phyloP scores from a whole-genome alignment of 2,329 filamentous ascomycete species.

The Epichloe gansuensis region DNA sequence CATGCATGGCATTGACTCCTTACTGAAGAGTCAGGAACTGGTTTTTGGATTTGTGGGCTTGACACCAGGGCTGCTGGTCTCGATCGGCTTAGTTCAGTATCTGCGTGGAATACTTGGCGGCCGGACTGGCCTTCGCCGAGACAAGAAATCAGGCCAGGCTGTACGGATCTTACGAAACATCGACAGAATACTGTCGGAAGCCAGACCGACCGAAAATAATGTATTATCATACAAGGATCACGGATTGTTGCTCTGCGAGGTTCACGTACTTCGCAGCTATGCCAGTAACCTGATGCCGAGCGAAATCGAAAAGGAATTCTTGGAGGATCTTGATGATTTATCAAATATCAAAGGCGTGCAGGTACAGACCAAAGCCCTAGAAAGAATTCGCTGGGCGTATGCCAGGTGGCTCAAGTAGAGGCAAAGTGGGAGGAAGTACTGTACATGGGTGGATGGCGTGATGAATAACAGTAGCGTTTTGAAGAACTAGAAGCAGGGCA shows the following conservation, averaged over 20 bases:
- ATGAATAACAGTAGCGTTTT: background rate
- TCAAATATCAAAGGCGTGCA: conserved; percentile 71
- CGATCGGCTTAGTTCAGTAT: conserved; percentile 62
- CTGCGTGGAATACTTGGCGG: conserved; percentile 56
- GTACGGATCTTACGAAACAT: conserved; percentile 76
- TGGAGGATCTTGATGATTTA: conserved; percentile 78
- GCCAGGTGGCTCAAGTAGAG: conserved; percentile 52
- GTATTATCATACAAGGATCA: conserved; percentile 86
- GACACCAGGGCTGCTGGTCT: conserved; percentile 84
- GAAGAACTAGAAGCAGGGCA: background rate
- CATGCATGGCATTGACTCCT: conserved; percentile 85
- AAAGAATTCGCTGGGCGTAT: conserved; percentile 86
- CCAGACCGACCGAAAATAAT: conserved; percentile 56
- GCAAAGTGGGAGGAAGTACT: background rate
- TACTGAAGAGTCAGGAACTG: conserved; percentile 91
- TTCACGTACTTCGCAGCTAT: conserved; percentile 66
- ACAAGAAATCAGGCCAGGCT: conserved; percentile 55
- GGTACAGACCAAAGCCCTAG: conserved; percentile 65
- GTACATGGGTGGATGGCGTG: background rate
- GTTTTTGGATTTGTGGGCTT: conserved; percentile 96
- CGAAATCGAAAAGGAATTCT: conserved; percentile 69
- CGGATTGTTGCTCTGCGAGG: conserved; percentile 78
- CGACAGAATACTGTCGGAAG: conserved; percentile 63
- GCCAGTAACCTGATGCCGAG: conserved; percentile 51
- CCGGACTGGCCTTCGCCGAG: conserved; percentile 53